Evolutionary conservation across 768 basidiomycete species (phyloP), one percentile per base, ranked within the genome.

Genomic region (Termitomyces sp.): DNA sequence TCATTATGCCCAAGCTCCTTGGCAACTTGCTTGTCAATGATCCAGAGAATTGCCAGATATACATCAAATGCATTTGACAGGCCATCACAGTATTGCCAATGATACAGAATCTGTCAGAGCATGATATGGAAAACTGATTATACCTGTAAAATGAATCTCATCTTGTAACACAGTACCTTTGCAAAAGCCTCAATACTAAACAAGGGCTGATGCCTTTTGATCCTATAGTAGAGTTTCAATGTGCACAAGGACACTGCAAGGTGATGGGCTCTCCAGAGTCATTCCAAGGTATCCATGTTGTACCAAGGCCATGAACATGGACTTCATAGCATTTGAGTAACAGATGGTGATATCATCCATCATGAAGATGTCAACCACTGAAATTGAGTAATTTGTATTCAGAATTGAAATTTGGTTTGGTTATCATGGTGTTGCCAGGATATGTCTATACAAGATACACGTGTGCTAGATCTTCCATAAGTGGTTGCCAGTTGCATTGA

Each of bases 21-120:
- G 41, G 21, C 19, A 3, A 42, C 21, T 4, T 11, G 5, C 21
- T 5, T 42, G 5, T 42, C 31, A 19, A 46, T 14, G 21, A 21
- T 50, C 2, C 52, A 73, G 64, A 69, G 70, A 61, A 48, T 77
- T 73, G 14, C 56, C 49, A 58, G 77, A 77, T 3, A 74, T 45
- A 0, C 69, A 68, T 58, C 77, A 78, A 2, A 67, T 61, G 56
- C 76, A 12, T 42, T 21, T 4, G 41, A 42, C 19, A 42, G 41
- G 0, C 4, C 21, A 12, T 42, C 21, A 8, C 10, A 7, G 12
- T 42, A 42, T 23, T 21, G 4, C 21, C 5, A 3, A 23, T 23
- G 11, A 11, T 42, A 42, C 4, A 1, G 41, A 21, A 42, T 23
- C 41, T 42, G 16, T 21, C 34, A 34, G 34, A 34, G 34, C 6